These are phyloP conservation scores for Nannochloropsis salina DNA, from an alignment of 108 stramenopile genomes.

Conservation along the genomic window DNA sequence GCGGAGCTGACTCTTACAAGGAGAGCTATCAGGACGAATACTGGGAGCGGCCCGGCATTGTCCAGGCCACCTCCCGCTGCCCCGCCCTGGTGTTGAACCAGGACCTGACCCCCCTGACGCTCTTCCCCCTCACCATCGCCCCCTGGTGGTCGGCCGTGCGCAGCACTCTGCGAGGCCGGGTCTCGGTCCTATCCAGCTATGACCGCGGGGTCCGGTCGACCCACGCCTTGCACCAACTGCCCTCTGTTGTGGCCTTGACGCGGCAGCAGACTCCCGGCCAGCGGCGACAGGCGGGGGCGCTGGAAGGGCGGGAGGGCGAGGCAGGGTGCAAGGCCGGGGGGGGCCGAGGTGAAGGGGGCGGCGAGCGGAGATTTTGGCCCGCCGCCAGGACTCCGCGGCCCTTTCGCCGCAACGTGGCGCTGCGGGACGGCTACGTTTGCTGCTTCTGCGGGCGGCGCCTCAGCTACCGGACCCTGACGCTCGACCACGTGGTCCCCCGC, in stretches of 20 bases:
- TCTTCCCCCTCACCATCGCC: conserved; percentile 10
- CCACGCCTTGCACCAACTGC: conserved; percentile 2
- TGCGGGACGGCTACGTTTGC: neutral
- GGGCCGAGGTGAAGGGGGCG: neutral
- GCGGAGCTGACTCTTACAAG: neutral
- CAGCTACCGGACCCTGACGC: neutral
- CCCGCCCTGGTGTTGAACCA: neutral
- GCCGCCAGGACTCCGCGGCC: neutral
- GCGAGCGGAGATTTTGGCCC: neutral
- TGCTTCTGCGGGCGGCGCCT: neutral
- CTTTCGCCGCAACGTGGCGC: neutral
- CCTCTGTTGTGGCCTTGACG: neutral
- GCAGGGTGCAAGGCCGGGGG: neutral
- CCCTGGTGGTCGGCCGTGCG: neutral
- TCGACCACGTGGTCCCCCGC: neutral
- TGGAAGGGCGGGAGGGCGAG: neutral
- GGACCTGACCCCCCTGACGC: conserved; percentile 3
- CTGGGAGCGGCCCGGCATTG: neutral
- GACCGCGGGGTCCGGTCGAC: neutral
- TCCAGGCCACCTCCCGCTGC: neutral
- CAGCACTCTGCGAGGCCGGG: neutral
- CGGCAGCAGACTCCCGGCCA: neutral
- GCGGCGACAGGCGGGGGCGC: neutral
- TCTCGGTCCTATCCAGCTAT: neutral
- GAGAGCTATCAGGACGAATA: neutral